Evolutionary conservation across 495 filamentous ascomycete species (phyloP), one percentile per base, ranked within the genome.

Genomic region (Penicillium roqueforti): DNA sequence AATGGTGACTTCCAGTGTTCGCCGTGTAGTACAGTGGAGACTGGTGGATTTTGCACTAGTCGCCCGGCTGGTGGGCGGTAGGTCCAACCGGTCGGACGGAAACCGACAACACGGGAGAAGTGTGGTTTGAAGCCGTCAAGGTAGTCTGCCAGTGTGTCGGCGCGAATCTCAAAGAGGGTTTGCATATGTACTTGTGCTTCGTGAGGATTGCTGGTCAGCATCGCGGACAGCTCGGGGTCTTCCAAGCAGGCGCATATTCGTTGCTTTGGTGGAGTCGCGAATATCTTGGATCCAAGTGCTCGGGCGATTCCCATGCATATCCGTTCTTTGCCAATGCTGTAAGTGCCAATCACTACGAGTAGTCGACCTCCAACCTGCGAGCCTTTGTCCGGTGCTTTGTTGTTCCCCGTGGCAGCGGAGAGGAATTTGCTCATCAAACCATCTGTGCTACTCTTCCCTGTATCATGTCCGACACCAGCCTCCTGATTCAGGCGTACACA

Each of bases 111-210:
- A 45, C 88, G 85, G 0, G 83, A 76, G 68, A 98, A 98, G 57
- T 86, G 80, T 3, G 86, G 83, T 58, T 86, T 85, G 69, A 86
- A 83, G 18, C 77, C 73, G 59, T 86, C 80, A 23, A 99, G 81
- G 65, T 99, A 99, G 55, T 92, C 90, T 46, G 86, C 79, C 8
- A 99, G 77, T 1, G 92, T 93, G 47, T 96, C 89, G 9, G 89
- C 82, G 38, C 87, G 83, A 54, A 97, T 87, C 71, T 97, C 92
- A 73, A 91, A 91, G 6, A 99, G 76, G 54, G 87, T 89, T 54
- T 95, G 92, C 92, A 99, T 96, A 73, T 99, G 93, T 0, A 99
- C 89, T 68, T 97, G 93, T 1, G 95, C 93, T 58, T 88, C 87
- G 20, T 74, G 74, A 0, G 93, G 92, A 62, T 96, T 72, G 31